phyloP scores from a whole-genome alignment of 2,329 filamentous ascomycete species.

The Ophiostoma montium region DNA sequence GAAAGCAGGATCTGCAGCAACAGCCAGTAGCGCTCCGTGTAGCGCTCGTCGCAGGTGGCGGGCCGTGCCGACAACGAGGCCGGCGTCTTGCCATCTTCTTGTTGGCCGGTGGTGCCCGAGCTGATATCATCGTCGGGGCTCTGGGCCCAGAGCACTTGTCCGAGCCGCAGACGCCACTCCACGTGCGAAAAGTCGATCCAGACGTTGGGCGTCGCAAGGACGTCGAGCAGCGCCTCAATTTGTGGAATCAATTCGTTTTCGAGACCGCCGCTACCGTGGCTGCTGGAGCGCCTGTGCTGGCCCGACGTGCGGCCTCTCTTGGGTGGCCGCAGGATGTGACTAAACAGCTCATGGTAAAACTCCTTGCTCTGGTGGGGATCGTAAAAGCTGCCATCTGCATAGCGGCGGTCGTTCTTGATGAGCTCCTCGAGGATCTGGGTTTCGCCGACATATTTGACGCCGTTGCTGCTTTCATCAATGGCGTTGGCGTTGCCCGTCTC shows the following conservation, averaged over 20 bases:
- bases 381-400: slow-evolving; percentile 37
- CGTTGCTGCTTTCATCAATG: slow-evolving; percentile 17
- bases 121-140: slow-evolving; percentile 11
- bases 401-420: slow-evolving; percentile 39
- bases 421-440: slow-evolving; percentile 44
- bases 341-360: slow-evolving; percentile 49
- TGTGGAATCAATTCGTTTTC: slow-evolving; percentile 45
- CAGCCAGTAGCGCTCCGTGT: slow-evolving; percentile 52
- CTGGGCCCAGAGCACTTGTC: slow-evolving; percentile 53
- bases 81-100: slow-evolving; percentile 15
- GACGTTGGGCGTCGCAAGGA: slow-evolving; percentile 49
- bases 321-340: slow-evolving; percentile 42
- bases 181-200: slow-evolving; percentile 65
- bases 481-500: neutral
- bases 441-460: slow-evolving; percentile 43
- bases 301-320: slow-evolving; percentile 34
- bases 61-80: slow-evolving; percentile 18
- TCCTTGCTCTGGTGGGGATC: slow-evolving; percentile 37
- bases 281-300: slow-evolving; percentile 34
- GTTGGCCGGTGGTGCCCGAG: slow-evolving; percentile 21
- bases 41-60: slow-evolving; percentile 35
- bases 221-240: slow-evolving; percentile 52
- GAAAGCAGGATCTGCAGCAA: slow-evolving; percentile 50
- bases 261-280: slow-evolving; percentile 1
- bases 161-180: slow-evolving; percentile 60